Percentiles rank a stretch among this genome's conserved stretches.
These are phyloP conservation scores for Candida alai DNA, from an alignment of 805 yeast genomes.

Conservation along the genomic window DNA sequence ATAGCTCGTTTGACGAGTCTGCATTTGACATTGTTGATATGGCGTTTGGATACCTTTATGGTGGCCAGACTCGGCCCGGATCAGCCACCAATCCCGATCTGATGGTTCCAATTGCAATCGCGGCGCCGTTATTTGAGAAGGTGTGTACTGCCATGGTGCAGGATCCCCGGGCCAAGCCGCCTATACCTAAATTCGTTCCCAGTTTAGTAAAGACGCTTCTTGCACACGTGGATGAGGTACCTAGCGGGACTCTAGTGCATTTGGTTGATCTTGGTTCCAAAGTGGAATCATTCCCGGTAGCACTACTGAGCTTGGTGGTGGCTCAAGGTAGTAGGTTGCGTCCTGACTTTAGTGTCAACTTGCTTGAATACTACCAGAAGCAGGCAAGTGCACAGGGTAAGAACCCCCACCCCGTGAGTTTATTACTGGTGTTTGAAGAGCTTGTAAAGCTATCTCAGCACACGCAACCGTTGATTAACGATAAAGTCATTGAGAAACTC, in stretches of 20 bases:
- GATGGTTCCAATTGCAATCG: background rate
- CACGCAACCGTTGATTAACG: constrained; percentile 14
- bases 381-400: too few relatives aligned
- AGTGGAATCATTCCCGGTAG: constrained; percentile 6
- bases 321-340: background rate
- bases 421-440: constrained; percentile 10
- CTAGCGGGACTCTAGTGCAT: constrained; percentile 20
- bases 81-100: too few relatives aligned
- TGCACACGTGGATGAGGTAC: constrained; percentile 10
- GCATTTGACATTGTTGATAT: constrained; percentile 2
- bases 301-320: constrained; percentile 10
- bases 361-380: constrained; percentile 6
- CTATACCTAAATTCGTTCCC: constrained; percentile 2
- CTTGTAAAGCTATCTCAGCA: constrained; percentile 3
- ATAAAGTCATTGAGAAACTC: constrained; percentile 16
- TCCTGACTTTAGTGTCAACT: constrained; percentile 12
- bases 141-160: too few relatives aligned
- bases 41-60: constrained; percentile 2
- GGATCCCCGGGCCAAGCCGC: too few relatives aligned
- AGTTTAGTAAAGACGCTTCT: constrained; percentile 5
- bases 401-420: too few relatives aligned
- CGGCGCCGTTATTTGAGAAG: constrained; percentile 1
- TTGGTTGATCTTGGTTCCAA: constrained; percentile 26
- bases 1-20: background rate
- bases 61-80: too few relatives aligned